These are phyloP conservation scores for Curvularia sp. DNA, from an alignment of 2,329 filamentous ascomycete species.

Conservation along the genomic window DNA sequence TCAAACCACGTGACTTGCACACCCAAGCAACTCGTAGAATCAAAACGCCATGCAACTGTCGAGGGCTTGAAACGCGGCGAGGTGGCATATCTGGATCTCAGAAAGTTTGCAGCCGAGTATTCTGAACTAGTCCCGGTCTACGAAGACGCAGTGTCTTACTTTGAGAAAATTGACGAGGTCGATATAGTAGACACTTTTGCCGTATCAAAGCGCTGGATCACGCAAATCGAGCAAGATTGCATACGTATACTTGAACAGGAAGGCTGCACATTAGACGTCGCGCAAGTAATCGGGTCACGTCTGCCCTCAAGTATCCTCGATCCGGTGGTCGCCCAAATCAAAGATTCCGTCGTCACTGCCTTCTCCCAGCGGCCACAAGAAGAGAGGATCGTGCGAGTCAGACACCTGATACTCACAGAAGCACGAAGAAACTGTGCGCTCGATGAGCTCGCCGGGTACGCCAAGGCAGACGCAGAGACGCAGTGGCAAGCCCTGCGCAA, in stretches of 20 bases:
- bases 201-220: slow-evolving; percentile 36
- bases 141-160: slow-evolving; percentile 23
- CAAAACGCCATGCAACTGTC: slow-evolving; percentile 28
- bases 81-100: slow-evolving; percentile 32
- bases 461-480: slow-evolving; percentile 28
- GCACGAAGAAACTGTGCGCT: slow-evolving; percentile 16
- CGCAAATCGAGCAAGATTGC: slow-evolving; percentile 24
- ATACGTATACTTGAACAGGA: slow-evolving; percentile 22
- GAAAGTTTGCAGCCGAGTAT: slow-evolving; percentile 25
- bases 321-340: slow-evolving; percentile 18
- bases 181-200: slow-evolving; percentile 28
- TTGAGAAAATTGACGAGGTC: slow-evolving; percentile 22
- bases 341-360: slow-evolving; percentile 21
- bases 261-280: slow-evolving; percentile 30
- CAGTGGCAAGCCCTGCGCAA: slow-evolving; percentile 38
- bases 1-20: slow-evolving; percentile 27
- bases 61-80: slow-evolving; percentile 30
- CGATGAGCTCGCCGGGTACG: slow-evolving; percentile 24
- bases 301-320: slow-evolving; percentile 23
- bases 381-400: slow-evolving; percentile 18
- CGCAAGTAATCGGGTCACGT: slow-evolving; percentile 14
- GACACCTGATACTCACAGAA: slow-evolving; percentile 31
- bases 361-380: slow-evolving; percentile 3
- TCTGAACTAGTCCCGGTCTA: slow-evolving; percentile 25
- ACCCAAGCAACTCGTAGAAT: slow-evolving; percentile 31